These are phyloP conservation scores for Spathaspora gorwiae DNA, from an alignment of 805 yeast species.

Conservation along the genomic window DNA sequence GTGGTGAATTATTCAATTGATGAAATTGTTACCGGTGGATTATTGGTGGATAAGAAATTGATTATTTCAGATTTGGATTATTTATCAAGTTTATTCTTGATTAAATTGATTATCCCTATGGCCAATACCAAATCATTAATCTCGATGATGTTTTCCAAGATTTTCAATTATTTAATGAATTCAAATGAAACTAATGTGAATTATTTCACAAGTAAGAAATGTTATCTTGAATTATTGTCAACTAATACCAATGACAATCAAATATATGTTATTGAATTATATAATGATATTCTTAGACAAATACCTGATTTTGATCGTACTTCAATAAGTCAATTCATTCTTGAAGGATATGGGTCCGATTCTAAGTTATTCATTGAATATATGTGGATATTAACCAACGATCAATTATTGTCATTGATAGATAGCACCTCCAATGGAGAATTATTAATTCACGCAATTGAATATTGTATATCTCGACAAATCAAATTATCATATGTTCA, in stretches of 20 bases:
- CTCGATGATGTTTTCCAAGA: conserved; percentile 2
- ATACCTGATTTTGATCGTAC: not conserved
- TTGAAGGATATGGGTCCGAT: not conserved
- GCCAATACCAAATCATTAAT: not conserved
- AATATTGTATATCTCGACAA: not conserved
- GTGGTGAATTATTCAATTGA: conserved; percentile 22
- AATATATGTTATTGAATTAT: not conserved
- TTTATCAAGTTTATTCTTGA: conserved; percentile 37
- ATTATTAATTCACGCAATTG: conserved; percentile 5
- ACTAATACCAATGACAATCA: not conserved
- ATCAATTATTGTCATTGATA: conserved; percentile 10
- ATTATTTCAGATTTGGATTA: conserved; percentile 47
- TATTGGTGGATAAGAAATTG: conserved; percentile 19
- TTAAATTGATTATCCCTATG: conserved; percentile 1
- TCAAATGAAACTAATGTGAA: not conserved
- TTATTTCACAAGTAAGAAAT: conserved; percentile 5
- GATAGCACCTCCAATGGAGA: not conserved
- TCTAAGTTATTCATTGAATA: not conserved
- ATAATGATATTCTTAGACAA: conserved; percentile 3
- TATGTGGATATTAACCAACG: conserved; percentile 9
- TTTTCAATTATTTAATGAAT: conserved; percentile 4
- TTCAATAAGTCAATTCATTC: conserved; percentile 1
- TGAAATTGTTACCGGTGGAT: conserved; percentile 1
- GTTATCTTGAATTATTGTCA: too few species aligned
- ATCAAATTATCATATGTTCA: not conserved